Evolutionary conservation across 2,329 filamentous ascomycete species (phyloP).

Genomic region (Trichoderma sp.): DNA sequence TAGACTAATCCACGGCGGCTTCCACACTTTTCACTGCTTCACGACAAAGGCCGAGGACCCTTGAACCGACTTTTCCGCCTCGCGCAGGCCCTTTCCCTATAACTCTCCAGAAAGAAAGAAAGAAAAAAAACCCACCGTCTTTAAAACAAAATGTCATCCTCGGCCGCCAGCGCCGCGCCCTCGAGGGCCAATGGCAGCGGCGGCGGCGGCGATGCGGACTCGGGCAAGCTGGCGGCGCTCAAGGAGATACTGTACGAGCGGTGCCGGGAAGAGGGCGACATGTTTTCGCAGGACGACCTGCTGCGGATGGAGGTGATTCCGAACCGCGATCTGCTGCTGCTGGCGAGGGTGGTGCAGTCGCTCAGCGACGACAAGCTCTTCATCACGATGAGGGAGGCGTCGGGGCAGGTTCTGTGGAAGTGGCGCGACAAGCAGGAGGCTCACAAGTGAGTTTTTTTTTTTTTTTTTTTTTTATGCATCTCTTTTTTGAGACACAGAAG

Average conservation of each 20-base stretch:
- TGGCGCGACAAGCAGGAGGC: conserved; percentile 59
- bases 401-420: conserved; percentile 49
- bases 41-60: not conserved
- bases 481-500: too few species aligned
- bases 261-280: conserved; percentile 48
- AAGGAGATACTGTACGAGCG: conserved; percentile 57
- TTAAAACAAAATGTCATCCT: conserved; percentile 28
- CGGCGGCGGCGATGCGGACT: conserved; percentile 31
- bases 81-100: not conserved
- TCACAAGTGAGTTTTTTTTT: conserved; percentile 48
- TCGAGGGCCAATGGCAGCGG: conserved; percentile 27
- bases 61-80: not conserved
- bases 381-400: conserved; percentile 41
- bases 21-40: not conserved
- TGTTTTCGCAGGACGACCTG: conserved; percentile 59
- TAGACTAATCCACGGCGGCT: not conserved
- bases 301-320: conserved; percentile 56
- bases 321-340: conserved; percentile 51
- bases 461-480: too few species aligned
- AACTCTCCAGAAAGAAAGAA: too few species aligned
- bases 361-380: conserved; percentile 61
- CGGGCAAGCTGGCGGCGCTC: conserved; percentile 47
- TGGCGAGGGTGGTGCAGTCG: conserved; percentile 54
- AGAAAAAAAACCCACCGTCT: not conserved
- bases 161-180: conserved; percentile 25